Percentiles rank a stretch among this genome's conserved stretches.
phyloP scores from a whole-genome alignment of 2,329 filamentous ascomycete genomes.

The Penicillium sp. region DNA sequence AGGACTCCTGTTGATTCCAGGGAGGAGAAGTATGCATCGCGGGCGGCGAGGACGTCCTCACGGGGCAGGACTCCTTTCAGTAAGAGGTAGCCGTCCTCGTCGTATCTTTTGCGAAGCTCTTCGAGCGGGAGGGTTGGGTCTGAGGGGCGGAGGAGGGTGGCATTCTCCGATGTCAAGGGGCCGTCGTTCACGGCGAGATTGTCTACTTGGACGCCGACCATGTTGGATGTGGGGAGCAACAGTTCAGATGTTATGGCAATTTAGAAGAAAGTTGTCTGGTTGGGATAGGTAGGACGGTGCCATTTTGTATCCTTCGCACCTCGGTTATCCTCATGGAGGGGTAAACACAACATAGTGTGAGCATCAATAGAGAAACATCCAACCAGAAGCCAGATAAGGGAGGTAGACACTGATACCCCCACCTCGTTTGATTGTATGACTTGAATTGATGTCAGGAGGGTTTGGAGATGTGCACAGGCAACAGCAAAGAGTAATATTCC shows the following conservation, averaged over 20 bases:
- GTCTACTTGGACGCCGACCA: slow-evolving; percentile 20
- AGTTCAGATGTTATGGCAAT: not conserved
- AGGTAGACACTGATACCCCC: not conserved
- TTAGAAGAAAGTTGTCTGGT: not conserved
- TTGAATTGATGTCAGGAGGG: not conserved
- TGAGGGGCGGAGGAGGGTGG: slow-evolving; percentile 43
- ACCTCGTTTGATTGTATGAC: not conserved
- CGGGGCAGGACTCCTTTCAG: slow-evolving; percentile 55
- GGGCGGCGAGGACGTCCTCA: slow-evolving; percentile 51
- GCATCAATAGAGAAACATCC: not conserved
- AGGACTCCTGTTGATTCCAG: slow-evolving; percentile 56
- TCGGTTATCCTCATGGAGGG: not conserved
- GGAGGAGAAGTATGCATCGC: slow-evolving; percentile 53
- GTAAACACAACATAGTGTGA: not conserved
- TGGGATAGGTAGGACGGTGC: not conserved
- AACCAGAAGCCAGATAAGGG: not conserved
- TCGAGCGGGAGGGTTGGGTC: slow-evolving; percentile 45
- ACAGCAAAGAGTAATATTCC: slow-evolving; percentile 1
- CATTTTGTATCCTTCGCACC: not conserved
- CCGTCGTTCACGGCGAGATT: slow-evolving; percentile 46
- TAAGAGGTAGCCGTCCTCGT: slow-evolving; percentile 54
- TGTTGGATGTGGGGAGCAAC: not conserved
- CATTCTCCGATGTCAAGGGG: slow-evolving; percentile 45
- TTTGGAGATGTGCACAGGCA: not conserved
- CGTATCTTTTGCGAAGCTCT: slow-evolving; percentile 47